Conservation (phyloP, 225 moss, liverwort and hornwort genomes). For the Sphagnum contortum region DNA sequence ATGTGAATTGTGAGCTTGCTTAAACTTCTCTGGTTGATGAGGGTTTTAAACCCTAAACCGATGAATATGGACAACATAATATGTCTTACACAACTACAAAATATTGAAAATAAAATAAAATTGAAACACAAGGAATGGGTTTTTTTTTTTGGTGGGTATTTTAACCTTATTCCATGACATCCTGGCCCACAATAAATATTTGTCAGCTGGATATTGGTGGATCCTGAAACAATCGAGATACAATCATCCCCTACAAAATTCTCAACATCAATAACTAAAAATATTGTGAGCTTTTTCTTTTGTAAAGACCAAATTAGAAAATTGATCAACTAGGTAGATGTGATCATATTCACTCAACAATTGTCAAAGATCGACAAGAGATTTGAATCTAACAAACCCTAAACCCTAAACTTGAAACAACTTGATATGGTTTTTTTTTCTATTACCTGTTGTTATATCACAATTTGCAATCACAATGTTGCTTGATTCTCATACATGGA, state of each 20-base stretch:
- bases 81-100: not conserved
- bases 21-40: no score
- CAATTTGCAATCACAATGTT: constrained; percentile 38
- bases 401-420: no score
- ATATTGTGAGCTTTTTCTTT: no score
- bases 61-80: not conserved
- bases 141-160: no score
- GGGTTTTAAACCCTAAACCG: not conserved
- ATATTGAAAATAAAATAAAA: not conserved
- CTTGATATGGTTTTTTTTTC: no score
- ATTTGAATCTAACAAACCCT: no score
- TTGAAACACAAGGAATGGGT: not conserved
- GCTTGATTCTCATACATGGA: constrained; percentile 51
- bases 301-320: no score
- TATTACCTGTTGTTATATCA: constrained; percentile 34
- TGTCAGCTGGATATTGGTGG: constrained; percentile 13
- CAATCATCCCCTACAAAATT: constrained; percentile 29
- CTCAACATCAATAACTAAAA: not conserved
- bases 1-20: no score
- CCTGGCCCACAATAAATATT: constrained; percentile 34
- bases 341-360: no score
- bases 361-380: no score
- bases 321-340: no score
- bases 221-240: constrained; percentile 30
- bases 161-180: constrained; percentile 46